Evolutionary conservation across 805 yeast species (phyloP), one percentile per base, ranked within the genome.

Genomic region (Wickerhamiella sergipiensis): DNA sequence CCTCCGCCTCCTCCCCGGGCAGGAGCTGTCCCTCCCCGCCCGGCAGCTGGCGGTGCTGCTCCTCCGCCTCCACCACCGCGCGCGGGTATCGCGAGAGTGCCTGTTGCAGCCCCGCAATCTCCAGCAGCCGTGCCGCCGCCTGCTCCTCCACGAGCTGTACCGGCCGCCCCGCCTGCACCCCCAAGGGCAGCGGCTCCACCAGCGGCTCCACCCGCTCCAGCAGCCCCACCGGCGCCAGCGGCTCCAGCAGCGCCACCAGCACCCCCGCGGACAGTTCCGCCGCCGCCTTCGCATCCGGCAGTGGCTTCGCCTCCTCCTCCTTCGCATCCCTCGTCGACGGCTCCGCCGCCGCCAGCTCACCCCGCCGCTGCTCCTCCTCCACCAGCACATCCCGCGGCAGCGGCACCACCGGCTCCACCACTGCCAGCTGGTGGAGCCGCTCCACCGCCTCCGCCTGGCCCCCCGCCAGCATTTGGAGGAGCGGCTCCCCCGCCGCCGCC

Each of bases 401-500:
- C 59, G 6, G 54, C 63, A 6, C 54, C 57, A 15, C 57, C 55
- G 8, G 39, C 54, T 6, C 53, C 57, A 9, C 21, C 54, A 10
- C 15, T 53, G 2, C 59, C 56, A 12, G 23, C 57, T 36, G 58
- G 68, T 23, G 59, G 63, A 36, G 47, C 62, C 18, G 54, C 60
- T 26, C 58, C 62, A n/a, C 56, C 61, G 5, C 59, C 65, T 19
- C 59, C 62, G 36, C 63, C 40, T 3, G 40, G 64, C 17, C 65
- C 62, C 18, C 64, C 65, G 12, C 61, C 66, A 23, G 60, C 64
- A 6, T 55, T 62, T 7, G 43, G 48, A n/a, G 47, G 50, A 8
- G 62, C 65, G 18, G 64, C 62, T 23, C 64, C 65, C 13, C 61
- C 66, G 24, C 61, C 65, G 6, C 56, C 63, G 7, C 43, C 49